Percentiles rank a stretch among this genome's conserved stretches.
phyloP scores from a whole-genome alignment of 768 basidiomycete genomes.

The Artomyces pyxidatus region DNA sequence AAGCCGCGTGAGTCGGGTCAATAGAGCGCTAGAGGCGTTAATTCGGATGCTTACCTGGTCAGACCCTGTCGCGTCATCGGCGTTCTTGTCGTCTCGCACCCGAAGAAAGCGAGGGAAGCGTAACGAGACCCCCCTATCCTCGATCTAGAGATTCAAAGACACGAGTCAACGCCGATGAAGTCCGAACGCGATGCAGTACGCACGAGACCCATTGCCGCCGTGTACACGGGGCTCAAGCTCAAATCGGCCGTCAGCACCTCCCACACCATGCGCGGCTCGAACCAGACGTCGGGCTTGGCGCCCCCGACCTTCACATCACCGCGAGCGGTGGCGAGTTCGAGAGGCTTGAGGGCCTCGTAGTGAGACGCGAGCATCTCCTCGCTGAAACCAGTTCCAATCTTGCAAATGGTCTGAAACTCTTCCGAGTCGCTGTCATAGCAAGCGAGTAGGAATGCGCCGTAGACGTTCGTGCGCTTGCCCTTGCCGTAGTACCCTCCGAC shows the following conservation, averaged over 20 bases:
- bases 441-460: slow-evolving; percentile 95
- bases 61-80: slow-evolving; percentile 87
- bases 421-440: slow-evolving; percentile 94
- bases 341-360: slow-evolving; percentile 71
- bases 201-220: slow-evolving; percentile 88
- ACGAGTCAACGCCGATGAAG: slow-evolving; percentile 1
- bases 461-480: slow-evolving; percentile 95
- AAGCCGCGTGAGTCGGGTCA: slow-evolving; percentile 11
- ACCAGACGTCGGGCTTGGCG: slow-evolving; percentile 96
- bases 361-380: slow-evolving; percentile 83
- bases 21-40: slow-evolving; percentile 1
- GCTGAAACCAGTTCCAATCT: slow-evolving; percentile 97
- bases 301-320: slow-evolving; percentile 85
- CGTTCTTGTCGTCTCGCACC: slow-evolving; percentile 86
- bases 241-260: slow-evolving; percentile 96
- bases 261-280: slow-evolving; percentile 97
- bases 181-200: slow-evolving; percentile 20
- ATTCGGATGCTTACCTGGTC: slow-evolving; percentile 60
- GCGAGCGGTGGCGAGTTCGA: slow-evolving; percentile 61
- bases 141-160: slow-evolving; percentile 40
- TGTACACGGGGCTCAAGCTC: slow-evolving; percentile 92
- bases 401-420: slow-evolving; percentile 96
- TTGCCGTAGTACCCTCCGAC: slow-evolving; percentile 96
- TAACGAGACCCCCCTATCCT: slow-evolving; percentile 87
- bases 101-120: slow-evolving; percentile 95